Base-by-base conservation (phyloP, 805 yeast species). In the Teunomyces aglyptinius region DNA sequence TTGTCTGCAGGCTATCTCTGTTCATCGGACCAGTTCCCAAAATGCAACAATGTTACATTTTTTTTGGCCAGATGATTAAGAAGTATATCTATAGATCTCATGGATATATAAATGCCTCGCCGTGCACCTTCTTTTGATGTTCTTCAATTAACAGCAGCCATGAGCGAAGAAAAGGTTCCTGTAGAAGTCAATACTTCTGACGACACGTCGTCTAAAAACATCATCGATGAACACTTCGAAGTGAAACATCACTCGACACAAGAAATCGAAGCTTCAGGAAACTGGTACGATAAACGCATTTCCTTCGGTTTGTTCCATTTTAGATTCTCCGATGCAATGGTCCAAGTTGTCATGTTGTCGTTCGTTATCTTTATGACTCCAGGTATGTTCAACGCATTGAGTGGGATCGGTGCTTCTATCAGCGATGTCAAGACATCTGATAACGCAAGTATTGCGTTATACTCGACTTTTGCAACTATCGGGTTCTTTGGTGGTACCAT, bases 401-500 rank as follows among this genome's bases (percentile, higher is more conserved):
- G 73, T 24, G 81, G 81, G 55, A 63, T 77, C 42, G 79, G 77
- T 44, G 69, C 76, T 19, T 76, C 77, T 45, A 64, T 67, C 53
- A 59, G 65, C 36, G 60, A 62, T 47, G 67, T 65, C 43, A 53
- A 53, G 16, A 71, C 73, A 22, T 69, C 77, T 32, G 75, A 76
- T 53, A 70, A 77, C 54, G 76, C 82, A 15, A 70, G 67, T 49
- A 78, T 76, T 35, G 83, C 84, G 7, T 65, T 80, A 34, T 73
- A 80, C 59, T 68, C 76, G 34, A 75, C 81, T 1, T 81, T 81
- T 54, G 82, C 83, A 18, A 66, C 77, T n/a, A 54, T 79, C 48
- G 85, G 84, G 11, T 78, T 80, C 60, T 72, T 80, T 49, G 75
- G 80, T 11, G 85, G 85, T 53, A 70, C 81, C 27, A 68, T 80